Conservation (phyloP, 2,329 filamentous ascomycete species). For the Arthroderma sp. region DNA sequence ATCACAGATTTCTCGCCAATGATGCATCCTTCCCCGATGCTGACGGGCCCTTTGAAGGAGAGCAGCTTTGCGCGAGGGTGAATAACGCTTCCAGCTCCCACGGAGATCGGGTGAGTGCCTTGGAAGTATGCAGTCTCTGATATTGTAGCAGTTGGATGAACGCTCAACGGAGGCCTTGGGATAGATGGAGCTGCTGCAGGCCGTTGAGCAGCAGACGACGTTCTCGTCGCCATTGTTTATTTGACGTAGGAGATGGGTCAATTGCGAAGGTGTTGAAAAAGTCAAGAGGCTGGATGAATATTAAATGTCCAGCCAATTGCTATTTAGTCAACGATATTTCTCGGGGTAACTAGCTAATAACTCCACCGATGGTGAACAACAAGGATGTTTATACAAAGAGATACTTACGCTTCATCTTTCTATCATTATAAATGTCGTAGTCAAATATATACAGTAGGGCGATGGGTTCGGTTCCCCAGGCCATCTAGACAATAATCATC, state of each 20-base stretch:
- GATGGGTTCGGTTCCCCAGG: background rate
- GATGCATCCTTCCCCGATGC: slow-evolving; percentile 69
- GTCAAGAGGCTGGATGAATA: background rate
- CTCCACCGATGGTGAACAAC: background rate
- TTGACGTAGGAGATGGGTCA: too few relatives aligned
- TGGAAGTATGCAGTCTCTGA: slow-evolving; percentile 31
- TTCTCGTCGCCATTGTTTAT: slow-evolving; percentile 16
- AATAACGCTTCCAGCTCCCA: slow-evolving; percentile 67
- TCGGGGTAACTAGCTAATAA: too few relatives aligned
- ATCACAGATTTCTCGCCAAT: slow-evolving; percentile 53
- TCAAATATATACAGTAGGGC: background rate
- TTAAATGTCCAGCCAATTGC: background rate
- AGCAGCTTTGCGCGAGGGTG: slow-evolving; percentile 75
- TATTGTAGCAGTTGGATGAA: slow-evolving; percentile 29
- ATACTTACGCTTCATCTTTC: background rate
- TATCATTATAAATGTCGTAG: background rate
- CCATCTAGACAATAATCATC: background rate
- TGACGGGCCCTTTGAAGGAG: slow-evolving; percentile 64
- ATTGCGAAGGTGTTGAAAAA: too few relatives aligned
- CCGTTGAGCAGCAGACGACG: slow-evolving; percentile 15
- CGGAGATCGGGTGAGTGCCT: slow-evolving; percentile 65
- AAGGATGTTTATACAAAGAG: too few relatives aligned
- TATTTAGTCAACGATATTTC: background rate
- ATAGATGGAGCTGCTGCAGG: slow-evolving; percentile 7
- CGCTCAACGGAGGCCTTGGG: slow-evolving; percentile 25